Base-by-base conservation (phyloP, 208 protist species). In the Sergeia podlipaevii region DNA sequence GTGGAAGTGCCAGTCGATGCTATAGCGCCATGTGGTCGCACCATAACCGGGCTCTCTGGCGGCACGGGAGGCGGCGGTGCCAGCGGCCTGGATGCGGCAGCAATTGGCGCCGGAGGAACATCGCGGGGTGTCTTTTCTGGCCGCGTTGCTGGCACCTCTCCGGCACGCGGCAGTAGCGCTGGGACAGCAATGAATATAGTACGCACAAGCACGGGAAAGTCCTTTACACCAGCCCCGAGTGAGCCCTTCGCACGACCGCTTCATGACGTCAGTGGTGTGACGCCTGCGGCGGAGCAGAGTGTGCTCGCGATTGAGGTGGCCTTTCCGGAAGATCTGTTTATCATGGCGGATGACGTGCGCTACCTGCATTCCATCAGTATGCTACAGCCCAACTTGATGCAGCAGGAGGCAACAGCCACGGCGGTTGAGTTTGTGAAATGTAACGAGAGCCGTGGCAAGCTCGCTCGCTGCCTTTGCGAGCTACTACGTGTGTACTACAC, bases 401-500 rank as follows among this genome's bases (percentile, higher is more conserved):
- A 32, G 44, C 43, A 49, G 15, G 39, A 34, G 15, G 15, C 45
- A 3, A 42, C 17, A n/a, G 13, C 23, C n/a, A n/a, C n/a, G 3
- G 55, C 42, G 10, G 32, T 65, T 3, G 72, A 77, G 3, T 80
- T 85, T 32, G 70, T 91, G 26, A 55, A 48, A 5, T 18, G 59
- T 28, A 92, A 91, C 60, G 84, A 89, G 57, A 57, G 75, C 24
- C 72, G 80, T 13, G 64, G 67, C 8, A 80, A 77, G n/a, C 70
- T 89, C 17, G 89, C 85, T n/a, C 60, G 74, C 42, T 82, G 63
- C 20, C 56, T 95, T n/a, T 58, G 20, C 3, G 75, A 87, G 37
- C 63, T 92, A 18, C 60, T 91, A 20, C 55, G 70, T 34, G 60
- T 78, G 5, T 92, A 88, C 77, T 87, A 93, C 70, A 56, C 68